A percentile compares a stretch with the other conserved stretches of the same genome.
phyloP scores from a whole-genome alignment of 768 basidiomycete species.

The Phanerochaete sordida region DNA sequence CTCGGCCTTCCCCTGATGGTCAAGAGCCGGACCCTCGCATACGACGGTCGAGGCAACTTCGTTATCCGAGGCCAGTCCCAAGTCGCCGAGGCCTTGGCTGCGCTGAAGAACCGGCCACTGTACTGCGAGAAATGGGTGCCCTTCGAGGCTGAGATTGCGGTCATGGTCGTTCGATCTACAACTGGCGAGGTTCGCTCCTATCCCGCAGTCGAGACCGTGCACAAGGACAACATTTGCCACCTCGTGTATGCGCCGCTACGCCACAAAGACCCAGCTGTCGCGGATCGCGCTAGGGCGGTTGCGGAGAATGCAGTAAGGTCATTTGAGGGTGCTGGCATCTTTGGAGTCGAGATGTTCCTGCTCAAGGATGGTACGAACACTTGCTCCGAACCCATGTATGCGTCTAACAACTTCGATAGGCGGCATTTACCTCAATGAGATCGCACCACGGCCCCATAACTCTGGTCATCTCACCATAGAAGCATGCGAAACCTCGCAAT shows the following conservation, averaged over 20 bases:
- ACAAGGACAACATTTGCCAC: constrained; percentile 91
- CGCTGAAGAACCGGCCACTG: constrained; percentile 66
- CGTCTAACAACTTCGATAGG: constrained; percentile 40
- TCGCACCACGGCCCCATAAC: constrained; percentile 97
- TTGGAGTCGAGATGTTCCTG: constrained; percentile 98
- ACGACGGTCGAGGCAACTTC: constrained; percentile 94
- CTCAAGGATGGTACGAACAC: constrained; percentile 68
- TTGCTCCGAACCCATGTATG: not conserved
- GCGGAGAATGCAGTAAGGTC: constrained; percentile 80
- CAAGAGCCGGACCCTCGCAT: constrained; percentile 92
- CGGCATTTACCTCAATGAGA: constrained; percentile 85
- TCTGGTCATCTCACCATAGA: constrained; percentile 99
- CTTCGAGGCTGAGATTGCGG: constrained; percentile 87
- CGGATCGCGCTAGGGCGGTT: constrained; percentile 57
- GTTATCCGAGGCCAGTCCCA: constrained; percentile 57
- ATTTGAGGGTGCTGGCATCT: constrained; percentile 87
- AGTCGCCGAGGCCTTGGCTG: constrained; percentile 47
- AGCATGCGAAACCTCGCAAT: constrained; percentile 95
- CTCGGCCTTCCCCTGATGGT: constrained; percentile 93
- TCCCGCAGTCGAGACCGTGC: constrained; percentile 91
- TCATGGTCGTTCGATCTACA: constrained; percentile 89
- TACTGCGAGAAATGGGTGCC: constrained; percentile 96
- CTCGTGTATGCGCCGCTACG: constrained; percentile 89
- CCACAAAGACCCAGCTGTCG: constrained; percentile 49
- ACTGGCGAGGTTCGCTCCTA: constrained; percentile 77